phyloP scores from a whole-genome alignment of 768 basidiomycete genomes.

The Polyporus arcularius region DNA sequence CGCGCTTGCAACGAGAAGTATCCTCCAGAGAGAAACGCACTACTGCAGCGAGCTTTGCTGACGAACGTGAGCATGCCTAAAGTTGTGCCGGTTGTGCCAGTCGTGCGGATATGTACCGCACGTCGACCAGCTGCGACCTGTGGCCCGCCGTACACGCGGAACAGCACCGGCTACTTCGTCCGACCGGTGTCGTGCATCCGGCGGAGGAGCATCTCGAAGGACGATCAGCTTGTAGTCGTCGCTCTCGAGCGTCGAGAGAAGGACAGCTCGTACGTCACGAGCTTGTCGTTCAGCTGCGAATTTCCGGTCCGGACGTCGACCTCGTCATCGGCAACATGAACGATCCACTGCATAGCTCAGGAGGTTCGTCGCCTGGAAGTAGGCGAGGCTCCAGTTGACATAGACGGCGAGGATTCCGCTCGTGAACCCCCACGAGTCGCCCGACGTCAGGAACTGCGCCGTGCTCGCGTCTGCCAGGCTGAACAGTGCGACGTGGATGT shows the following conservation, averaged over 20 bases:
- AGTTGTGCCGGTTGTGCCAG: constrained; percentile 62
- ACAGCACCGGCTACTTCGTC: constrained; percentile 93
- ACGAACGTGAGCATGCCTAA: no score
- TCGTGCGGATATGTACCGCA: constrained; percentile 58
- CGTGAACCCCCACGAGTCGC: constrained; percentile 91
- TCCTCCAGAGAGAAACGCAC: no score
- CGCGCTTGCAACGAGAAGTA: no score
- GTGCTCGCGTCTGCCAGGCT: constrained; percentile 66
- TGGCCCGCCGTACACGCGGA: constrained; percentile 94
- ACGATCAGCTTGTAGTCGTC: constrained; percentile 90
- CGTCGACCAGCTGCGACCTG: constrained; percentile 73
- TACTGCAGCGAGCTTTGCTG: no score
- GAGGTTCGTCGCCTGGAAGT: constrained; percentile 83
- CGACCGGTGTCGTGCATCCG: constrained; percentile 92
- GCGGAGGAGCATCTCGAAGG: constrained; percentile 85
- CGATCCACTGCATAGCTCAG: constrained; percentile 81
- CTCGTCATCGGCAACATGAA: constrained; percentile 54
- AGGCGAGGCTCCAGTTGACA: constrained; percentile 67
- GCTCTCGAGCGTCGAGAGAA: constrained; percentile 69
- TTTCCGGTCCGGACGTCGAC: constrained; percentile 75
- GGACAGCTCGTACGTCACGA: constrained; percentile 67
- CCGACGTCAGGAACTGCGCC: constrained; percentile 84
- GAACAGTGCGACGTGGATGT: constrained; percentile 92
- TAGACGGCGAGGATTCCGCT: constrained; percentile 75
- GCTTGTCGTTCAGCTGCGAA: constrained; percentile 58